Evolutionary conservation across 768 basidiomycete species (phyloP).

Genomic region (Naematelia encephala): DNA sequence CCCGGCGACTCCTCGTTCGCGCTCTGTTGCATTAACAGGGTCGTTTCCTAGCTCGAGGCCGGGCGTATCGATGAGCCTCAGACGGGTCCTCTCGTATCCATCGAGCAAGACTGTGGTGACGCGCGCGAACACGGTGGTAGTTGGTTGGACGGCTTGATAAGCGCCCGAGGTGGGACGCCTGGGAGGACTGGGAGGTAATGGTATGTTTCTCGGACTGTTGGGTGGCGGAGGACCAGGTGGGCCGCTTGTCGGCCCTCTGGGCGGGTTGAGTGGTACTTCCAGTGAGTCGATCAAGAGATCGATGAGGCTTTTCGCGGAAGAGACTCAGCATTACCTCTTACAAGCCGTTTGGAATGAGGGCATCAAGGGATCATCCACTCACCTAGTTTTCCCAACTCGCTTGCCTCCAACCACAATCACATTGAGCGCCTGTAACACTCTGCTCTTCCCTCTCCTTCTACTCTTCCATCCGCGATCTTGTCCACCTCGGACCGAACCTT

Average conservation of each 20-base stretch:
- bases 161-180: conserved; percentile 1
- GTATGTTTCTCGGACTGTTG: background rate
- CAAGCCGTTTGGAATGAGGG: background rate
- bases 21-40: conserved; percentile 8
- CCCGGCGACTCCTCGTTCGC: conserved; percentile 32
- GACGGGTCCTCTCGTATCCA: conserved; percentile 18
- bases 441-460: conserved; percentile 12
- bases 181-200: background rate
- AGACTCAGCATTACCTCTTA: background rate
- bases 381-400: conserved; percentile 43
- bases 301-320: conserved; percentile 21
- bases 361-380: conserved; percentile 7
- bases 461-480: conserved; percentile 1
- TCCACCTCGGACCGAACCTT: background rate
- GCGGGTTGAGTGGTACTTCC: background rate
- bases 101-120: background rate
- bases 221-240: no score
- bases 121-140: conserved; percentile 6
- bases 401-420: conserved; percentile 39
- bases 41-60: conserved; percentile 24
- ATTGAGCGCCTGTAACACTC: conserved; percentile 19
- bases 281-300: conserved; percentile 17
- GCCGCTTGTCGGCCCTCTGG: no score
- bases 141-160: conserved; percentile 9
- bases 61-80: conserved; percentile 41